Conservation (phyloP, 2,329 filamentous ascomycete species). For the Phialophora chinensis region DNA sequence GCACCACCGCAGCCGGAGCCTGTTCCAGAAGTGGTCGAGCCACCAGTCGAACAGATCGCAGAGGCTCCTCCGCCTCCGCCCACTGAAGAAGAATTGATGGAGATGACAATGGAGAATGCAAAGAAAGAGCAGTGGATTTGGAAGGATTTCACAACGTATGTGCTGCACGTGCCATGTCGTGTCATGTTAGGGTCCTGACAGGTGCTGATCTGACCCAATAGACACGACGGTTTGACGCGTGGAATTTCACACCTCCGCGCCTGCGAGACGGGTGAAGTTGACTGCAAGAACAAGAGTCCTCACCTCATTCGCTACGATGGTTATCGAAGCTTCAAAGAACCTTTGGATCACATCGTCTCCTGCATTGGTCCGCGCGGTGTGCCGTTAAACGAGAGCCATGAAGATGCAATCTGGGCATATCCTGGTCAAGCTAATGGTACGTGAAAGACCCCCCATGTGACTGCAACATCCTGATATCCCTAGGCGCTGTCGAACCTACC, state of each 20-base stretch:
- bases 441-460: slow-evolving; percentile 3
- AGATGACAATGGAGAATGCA: slow-evolving; percentile 35
- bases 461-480: slow-evolving; percentile 19
- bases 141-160: slow-evolving; percentile 40
- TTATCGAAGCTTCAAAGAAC: slow-evolving; percentile 37
- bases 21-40: slow-evolving; percentile 8
- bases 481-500: slow-evolving; percentile 40
- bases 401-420: slow-evolving; percentile 70
- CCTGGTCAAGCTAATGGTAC: slow-evolving; percentile 38
- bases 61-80: slow-evolving; percentile 22
- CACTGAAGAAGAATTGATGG: slow-evolving; percentile 36
- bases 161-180: slow-evolving; percentile 1
- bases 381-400: slow-evolving; percentile 59
- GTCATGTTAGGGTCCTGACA: slow-evolving; percentile 1
- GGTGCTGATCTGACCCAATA: slow-evolving; percentile 20
- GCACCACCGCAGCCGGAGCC: slow-evolving; percentile 15
- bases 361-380: slow-evolving; percentile 67
- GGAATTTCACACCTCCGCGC: slow-evolving; percentile 35
- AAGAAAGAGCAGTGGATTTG: slow-evolving; percentile 39
- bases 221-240: slow-evolving; percentile 39
- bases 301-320: slow-evolving; percentile 39
- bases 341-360: slow-evolving; percentile 52
- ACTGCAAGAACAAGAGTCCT: slow-evolving; percentile 37
- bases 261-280: slow-evolving; percentile 35
- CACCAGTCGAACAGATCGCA: background rate